Percentiles rank a stretch among this genome's conserved stretches.
phyloP scores from a whole-genome alignment of 2,329 filamentous ascomycete species.

The Phialocephala subalpina region DNA sequence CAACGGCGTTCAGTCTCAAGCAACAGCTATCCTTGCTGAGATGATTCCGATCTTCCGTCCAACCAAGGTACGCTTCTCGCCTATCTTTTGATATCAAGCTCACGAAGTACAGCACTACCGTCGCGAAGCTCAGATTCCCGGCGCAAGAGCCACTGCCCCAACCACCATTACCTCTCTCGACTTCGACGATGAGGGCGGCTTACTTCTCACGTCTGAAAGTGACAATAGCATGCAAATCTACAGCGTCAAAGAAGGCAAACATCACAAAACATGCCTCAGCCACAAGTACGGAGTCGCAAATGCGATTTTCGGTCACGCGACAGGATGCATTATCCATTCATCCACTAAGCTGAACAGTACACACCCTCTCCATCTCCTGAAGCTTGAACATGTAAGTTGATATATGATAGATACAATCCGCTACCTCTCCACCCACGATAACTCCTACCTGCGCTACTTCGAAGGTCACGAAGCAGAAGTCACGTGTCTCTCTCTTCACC shows the following conservation, averaged over 20 bases:
- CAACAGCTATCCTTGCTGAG: conserved; percentile 73
- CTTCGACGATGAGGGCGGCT: conserved; percentile 94
- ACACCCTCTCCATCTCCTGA: conserved; percentile 28
- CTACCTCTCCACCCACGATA: conserved; percentile 92
- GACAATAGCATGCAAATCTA: conserved; percentile 97
- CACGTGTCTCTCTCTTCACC: conserved; percentile 84
- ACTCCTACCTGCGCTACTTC: conserved; percentile 96
- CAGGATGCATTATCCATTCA: conserved; percentile 87
- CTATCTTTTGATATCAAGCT: conserved; percentile 24
- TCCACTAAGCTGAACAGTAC: conserved; percentile 92
- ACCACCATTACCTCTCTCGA: conserved; percentile 87
- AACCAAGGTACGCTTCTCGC: conserved; percentile 67
- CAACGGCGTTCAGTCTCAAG: conserved; percentile 30
- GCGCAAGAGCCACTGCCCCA: conserved; percentile 41
- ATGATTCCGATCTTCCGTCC: conserved; percentile 81
- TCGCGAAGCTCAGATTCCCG: conserved; percentile 59
- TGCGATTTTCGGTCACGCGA: conserved; percentile 92
- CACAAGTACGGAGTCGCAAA: conserved; percentile 98
- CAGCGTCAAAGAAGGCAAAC: conserved; percentile 88
- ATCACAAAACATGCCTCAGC: conserved; percentile 87
- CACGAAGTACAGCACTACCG: conserved; percentile 60
- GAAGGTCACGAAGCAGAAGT: conserved; percentile 87
- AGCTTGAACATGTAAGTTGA: conserved; percentile 12
- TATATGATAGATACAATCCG: conserved; percentile 72
- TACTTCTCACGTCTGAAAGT: conserved; percentile 88